phyloP scores from a whole-genome alignment of 768 basidiomycete species.

The Boletus reticulatus region DNA sequence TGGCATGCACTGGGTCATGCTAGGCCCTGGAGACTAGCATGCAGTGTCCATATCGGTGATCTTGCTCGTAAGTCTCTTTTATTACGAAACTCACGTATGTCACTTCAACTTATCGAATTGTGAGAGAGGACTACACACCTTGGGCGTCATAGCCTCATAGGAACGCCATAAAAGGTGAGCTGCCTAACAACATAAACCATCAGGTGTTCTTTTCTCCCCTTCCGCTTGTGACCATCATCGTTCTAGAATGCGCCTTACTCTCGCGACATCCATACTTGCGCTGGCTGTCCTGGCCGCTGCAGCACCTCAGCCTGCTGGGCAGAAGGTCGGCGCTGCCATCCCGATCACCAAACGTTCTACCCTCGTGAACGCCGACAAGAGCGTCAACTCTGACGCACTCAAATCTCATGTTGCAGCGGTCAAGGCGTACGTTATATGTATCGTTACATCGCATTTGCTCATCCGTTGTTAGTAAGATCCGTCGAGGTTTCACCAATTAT shows the following conservation, averaged over 20 bases:
- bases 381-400: conserved; percentile 5
- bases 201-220: neutral
- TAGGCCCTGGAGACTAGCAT: no score
- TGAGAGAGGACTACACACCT: neutral
- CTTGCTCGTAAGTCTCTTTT: no score
- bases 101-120: neutral
- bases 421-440: conserved; percentile 7
- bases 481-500: neutral
- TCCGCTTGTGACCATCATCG: no score
- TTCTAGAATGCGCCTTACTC: conserved; percentile 6
- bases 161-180: neutral
- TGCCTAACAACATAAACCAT: neutral
- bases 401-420: conserved; percentile 2
- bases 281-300: conserved; percentile 8
- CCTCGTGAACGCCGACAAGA: conserved; percentile 6
- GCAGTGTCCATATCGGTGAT: no score
- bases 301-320: neutral
- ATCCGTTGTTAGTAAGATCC: conserved; percentile 4
- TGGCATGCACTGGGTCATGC: no score
- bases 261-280: conserved; percentile 2
- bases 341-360: conserved; percentile 8
- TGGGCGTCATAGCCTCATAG: neutral
- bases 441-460: neutral
- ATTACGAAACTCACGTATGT: no score
- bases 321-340: neutral